A percentile compares a stretch with the other conserved stretches of the same genome.
Evolutionary conservation across 768 basidiomycete genomes (phyloP).

Genomic region (Polyporus arcularius): DNA sequence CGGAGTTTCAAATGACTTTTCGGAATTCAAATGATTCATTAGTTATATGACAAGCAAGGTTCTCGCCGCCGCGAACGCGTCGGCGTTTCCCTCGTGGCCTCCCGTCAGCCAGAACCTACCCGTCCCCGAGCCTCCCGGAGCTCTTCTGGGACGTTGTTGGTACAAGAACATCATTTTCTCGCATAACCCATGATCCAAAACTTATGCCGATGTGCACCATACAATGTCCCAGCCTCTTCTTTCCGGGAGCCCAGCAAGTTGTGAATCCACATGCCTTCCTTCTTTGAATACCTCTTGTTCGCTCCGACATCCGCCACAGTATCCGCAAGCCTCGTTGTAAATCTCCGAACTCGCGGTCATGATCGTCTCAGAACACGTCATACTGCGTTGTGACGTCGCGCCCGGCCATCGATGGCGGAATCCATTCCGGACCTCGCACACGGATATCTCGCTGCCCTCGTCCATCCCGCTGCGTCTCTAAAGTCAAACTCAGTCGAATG

Average conservation of each 20-base stretch:
- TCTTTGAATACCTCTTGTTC: neutral
- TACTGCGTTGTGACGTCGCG: neutral
- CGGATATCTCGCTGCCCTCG: neutral
- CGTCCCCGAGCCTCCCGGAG: too few relatives aligned
- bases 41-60: too few relatives aligned
- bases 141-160: too few relatives aligned
- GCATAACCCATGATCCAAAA: too few relatives aligned
- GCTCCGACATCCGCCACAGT: slow-evolving; percentile 13
- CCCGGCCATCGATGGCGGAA: slow-evolving; percentile 15
- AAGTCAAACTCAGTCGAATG: slow-evolving; percentile 2
- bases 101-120: too few relatives aligned
- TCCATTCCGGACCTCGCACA: slow-evolving; percentile 1
- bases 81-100: too few relatives aligned
- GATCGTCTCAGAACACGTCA: slow-evolving; percentile 10
- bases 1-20: too few relatives aligned
- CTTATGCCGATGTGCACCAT: too few relatives aligned
- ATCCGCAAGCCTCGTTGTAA: neutral
- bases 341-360: slow-evolving; percentile 3
- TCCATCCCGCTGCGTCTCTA: neutral
- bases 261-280: neutral
- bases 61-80: too few relatives aligned
- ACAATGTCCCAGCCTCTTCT: neutral
- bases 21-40: too few relatives aligned
- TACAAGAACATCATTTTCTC: too few relatives aligned
- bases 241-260: neutral